Evolutionary conservation across 345 rosid genomes (phyloP).

Genomic region (Linum tenue): DNA sequence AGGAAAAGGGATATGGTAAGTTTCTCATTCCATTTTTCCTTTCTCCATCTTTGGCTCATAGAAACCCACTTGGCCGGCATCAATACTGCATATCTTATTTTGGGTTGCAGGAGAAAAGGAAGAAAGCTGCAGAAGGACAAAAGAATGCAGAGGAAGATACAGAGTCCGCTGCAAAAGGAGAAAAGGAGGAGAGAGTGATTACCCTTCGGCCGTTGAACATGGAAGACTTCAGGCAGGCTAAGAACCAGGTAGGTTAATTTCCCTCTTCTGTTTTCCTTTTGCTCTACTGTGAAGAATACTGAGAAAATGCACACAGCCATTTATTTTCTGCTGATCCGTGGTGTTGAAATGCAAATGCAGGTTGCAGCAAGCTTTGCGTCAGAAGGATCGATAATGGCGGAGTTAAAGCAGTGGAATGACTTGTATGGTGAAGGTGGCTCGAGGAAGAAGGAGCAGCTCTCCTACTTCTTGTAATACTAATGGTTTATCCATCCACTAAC

Average conservation of each 20-base stretch:
- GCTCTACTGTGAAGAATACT: not conserved
- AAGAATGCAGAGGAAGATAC: slow-evolving; percentile 13
- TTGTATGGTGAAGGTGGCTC: slow-evolving; percentile 90
- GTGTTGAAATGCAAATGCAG: slow-evolving; percentile 23
- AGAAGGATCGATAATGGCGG: slow-evolving; percentile 63
- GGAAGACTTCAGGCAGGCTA: slow-evolving; percentile 73
- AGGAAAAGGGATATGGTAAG: slow-evolving; percentile 58
- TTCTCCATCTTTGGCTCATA: not conserved
- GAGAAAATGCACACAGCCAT: not conserved
- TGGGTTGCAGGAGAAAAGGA: slow-evolving; percentile 44
- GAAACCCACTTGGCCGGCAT: not conserved
- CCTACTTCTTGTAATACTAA: slow-evolving; percentile 55
- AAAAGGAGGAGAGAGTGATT: slow-evolving; percentile 43
- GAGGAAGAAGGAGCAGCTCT: slow-evolving; percentile 71
- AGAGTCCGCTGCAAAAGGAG: slow-evolving; percentile 11
- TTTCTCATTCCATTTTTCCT: not conserved
- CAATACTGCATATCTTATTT: not conserved
- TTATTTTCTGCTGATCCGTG: not conserved
- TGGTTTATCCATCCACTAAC: too few species aligned
- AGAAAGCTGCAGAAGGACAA: slow-evolving; percentile 34
- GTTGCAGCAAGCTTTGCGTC: slow-evolving; percentile 88
- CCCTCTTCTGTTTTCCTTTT: not conserved
- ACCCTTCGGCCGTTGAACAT: slow-evolving; percentile 62
- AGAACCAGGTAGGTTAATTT: slow-evolving; percentile 47
- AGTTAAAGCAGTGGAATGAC: slow-evolving; percentile 87